Percentiles rank a stretch among this genome's conserved stretches.
These are phyloP conservation scores for Acanthamoeba divionensis DNA, from an alignment of 208 protist genomes.

Conservation along the genomic window DNA sequence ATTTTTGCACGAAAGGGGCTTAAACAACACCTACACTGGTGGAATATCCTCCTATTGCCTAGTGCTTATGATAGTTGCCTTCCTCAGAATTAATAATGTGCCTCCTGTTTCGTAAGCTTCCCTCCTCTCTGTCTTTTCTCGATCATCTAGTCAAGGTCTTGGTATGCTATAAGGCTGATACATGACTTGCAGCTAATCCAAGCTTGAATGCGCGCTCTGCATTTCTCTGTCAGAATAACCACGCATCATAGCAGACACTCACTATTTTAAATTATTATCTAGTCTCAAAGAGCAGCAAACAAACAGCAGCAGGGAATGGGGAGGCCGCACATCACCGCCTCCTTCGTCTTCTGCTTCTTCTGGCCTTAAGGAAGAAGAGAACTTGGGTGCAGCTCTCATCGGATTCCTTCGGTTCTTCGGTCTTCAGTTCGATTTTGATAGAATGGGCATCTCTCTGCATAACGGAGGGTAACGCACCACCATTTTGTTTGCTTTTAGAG, in stretches of 20 bases:
- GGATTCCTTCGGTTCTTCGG: constrained; percentile 38
- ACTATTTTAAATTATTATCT: too few relatives aligned
- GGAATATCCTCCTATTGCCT: constrained; percentile 34
- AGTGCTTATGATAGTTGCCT: constrained; percentile 41
- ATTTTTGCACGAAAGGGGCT: not conserved
- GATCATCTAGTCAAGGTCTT: too few relatives aligned
- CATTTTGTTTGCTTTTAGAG: not conserved
- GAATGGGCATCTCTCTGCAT: constrained; percentile 36
- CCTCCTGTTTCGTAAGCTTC: too few relatives aligned
- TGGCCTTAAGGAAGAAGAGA: constrained; percentile 42
- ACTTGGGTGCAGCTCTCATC: constrained; percentile 5
- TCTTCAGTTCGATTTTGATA: constrained; percentile 33
- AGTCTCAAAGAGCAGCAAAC: too few relatives aligned
- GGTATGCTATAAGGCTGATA: too few relatives aligned
- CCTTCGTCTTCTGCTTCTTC: not conserved
- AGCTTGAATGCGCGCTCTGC: too few relatives aligned
- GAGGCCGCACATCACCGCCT: not conserved
- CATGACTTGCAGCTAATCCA: too few relatives aligned
- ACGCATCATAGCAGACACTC: too few relatives aligned
- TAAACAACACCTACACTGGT: constrained; percentile 46
- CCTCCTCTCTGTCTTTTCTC: too few relatives aligned
- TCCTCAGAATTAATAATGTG: constrained; percentile 25
- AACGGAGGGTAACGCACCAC: constrained; percentile 10
- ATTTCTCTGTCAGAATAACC: too few relatives aligned
- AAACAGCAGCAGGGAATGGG: not conserved